Evolutionary conservation across 768 basidiomycete genomes (phyloP).

Genomic region (Aureoboletus auriporus): DNA sequence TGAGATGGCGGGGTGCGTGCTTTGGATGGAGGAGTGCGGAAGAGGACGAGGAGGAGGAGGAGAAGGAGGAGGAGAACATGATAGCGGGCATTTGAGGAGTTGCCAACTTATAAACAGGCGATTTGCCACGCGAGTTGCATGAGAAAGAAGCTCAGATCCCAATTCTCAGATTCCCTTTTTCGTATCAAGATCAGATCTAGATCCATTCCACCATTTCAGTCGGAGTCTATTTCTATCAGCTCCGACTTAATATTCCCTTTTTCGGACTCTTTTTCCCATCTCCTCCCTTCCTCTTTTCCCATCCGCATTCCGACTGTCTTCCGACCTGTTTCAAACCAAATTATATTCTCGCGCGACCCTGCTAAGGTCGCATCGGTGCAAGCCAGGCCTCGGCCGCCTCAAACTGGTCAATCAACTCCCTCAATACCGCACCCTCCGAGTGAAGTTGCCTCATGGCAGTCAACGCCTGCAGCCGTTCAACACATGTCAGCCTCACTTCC

Average conservation of each 20-base stretch:
- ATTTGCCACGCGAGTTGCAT: conserved; percentile 27
- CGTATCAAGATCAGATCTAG: conserved; percentile 18
- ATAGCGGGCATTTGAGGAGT: conserved; percentile 16
- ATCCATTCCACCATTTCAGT: conserved; percentile 2
- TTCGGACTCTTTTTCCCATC: too few relatives aligned
- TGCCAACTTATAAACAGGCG: conserved; percentile 18
- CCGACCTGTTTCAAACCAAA: too few relatives aligned
- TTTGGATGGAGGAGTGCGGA: conserved; percentile 28
- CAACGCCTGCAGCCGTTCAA: conserved; percentile 52
- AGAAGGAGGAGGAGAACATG: conserved; percentile 25
- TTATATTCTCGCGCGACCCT: too few relatives aligned
- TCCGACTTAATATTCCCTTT: conserved; percentile 4
- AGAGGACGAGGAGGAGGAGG: conserved; percentile 20
- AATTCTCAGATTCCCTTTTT: conserved; percentile 15
- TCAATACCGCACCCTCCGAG: conserved; percentile 73
- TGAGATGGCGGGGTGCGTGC: too few relatives aligned
- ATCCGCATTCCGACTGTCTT: too few relatives aligned
- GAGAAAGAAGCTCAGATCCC: conserved; percentile 22
- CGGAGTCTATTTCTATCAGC: background rate
- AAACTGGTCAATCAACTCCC: conserved; percentile 92
- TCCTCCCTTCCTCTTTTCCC: too few relatives aligned
- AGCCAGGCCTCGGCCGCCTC: conserved; percentile 95
- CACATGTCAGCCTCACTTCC: conserved; percentile 25
- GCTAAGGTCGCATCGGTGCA: conserved; percentile 80
- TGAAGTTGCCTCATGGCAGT: conserved; percentile 88